Evolutionary conservation across 192 early-diverging fungal genomes (phyloP).

Genomic region (Coemansia asiatica): DNA sequence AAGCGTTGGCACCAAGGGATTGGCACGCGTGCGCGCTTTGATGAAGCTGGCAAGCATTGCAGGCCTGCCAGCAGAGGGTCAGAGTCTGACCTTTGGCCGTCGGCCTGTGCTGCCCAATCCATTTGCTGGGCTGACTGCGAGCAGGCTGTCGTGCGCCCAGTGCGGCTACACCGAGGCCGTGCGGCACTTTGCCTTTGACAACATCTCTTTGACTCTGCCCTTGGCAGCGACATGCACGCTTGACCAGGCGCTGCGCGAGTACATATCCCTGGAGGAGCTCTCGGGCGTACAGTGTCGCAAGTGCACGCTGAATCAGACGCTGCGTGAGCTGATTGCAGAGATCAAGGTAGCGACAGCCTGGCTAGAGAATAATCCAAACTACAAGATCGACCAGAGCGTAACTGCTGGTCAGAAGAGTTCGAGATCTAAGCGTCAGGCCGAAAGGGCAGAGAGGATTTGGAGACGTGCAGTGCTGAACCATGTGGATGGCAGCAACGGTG

Average conservation of each 20-base stretch:
- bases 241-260: constrained; percentile 41
- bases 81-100: constrained; percentile 43
- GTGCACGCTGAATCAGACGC: constrained; percentile 50
- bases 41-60: constrained; percentile 42
- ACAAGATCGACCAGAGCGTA: constrained; percentile 15
- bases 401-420: neutral
- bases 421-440: constrained; percentile 13
- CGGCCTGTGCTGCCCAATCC: constrained; percentile 61
- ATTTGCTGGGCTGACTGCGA: constrained; percentile 75
- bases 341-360: constrained; percentile 30
- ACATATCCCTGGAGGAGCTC: constrained; percentile 47
- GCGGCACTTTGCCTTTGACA: constrained; percentile 81
- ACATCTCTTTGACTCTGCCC: constrained; percentile 71
- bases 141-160: constrained; percentile 70
- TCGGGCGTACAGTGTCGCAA: constrained; percentile 48
- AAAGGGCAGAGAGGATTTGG: constrained; percentile 36
- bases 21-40: constrained; percentile 46
- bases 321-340: constrained; percentile 39
- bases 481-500: neutral
- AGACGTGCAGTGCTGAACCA: constrained; percentile 35
- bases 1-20: constrained; percentile 45
- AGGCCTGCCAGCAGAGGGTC: constrained; percentile 35
- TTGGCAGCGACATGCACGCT: constrained; percentile 41
- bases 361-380: constrained; percentile 35
- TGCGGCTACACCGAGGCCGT: constrained; percentile 80